A percentile compares a stretch with the other conserved stretches of the same genome.
These are phyloP conservation scores for Schrenkiella parvula DNA, from an alignment of 345 rosid genomes.

Conservation along the genomic window DNA sequence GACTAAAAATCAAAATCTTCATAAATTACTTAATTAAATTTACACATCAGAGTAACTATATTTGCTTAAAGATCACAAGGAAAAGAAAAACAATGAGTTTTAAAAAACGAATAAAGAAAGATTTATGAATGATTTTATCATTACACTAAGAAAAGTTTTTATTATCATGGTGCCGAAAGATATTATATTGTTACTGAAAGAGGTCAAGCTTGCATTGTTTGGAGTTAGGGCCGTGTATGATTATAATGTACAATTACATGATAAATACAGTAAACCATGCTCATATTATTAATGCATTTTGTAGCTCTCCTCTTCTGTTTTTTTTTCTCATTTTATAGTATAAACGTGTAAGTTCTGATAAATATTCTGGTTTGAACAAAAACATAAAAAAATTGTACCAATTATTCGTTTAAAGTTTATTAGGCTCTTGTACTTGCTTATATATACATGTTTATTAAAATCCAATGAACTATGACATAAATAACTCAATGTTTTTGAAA, in stretches of 20 bases:
- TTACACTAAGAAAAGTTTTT: no score
- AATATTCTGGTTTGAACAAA: neutral
- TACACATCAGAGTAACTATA: neutral
- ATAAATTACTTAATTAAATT: neutral
- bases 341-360: neutral
- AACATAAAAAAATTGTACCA: no score
- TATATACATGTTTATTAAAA: neutral
- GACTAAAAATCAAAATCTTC: neutral
- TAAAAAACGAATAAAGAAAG: no score
- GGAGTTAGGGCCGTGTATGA: no score
- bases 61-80: no score
- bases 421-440: neutral
- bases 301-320: neutral
- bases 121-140: no score
- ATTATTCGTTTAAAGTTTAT: neutral
- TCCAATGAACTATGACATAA: neutral
- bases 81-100: no score
- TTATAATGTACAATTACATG: neutral
- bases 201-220: no score
- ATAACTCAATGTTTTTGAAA: neutral
- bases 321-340: neutral
- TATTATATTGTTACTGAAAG: no score
- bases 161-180: no score
- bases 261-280: neutral
- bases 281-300: neutral